Evolutionary conservation across 2,329 filamentous ascomycete species (phyloP), one percentile per base, ranked within the genome.

Genomic region (Eutypella sp.): DNA sequence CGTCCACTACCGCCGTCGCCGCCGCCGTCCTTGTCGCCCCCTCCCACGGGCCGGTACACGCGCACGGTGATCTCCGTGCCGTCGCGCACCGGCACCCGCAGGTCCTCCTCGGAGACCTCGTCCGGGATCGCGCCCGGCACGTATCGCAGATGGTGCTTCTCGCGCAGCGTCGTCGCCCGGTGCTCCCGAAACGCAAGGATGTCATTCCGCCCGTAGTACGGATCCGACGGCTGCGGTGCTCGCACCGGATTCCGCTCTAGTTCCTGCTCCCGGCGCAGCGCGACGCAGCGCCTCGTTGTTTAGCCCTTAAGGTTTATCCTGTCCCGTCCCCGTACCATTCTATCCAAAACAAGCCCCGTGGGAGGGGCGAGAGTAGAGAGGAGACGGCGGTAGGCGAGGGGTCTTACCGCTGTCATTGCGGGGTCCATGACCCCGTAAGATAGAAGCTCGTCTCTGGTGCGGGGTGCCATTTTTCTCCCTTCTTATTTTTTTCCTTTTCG

Each of bases 51-150:
- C 22, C 53, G 54, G 44, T 63, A 60, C 41, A 69, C 56, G 27
- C 64, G 61, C 22, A 65, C 52, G 1, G 48, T 58, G 49, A 63
- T 67, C 42, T 57, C 45, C 20, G 55, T 54, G 3, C 61, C 65
- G 39, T 67, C 64, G 7, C 64, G 56, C 53, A 65, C 59, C 4
- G 50, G 46, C 20, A 69, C 64, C 43, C 58, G 54, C 42, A 57
- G 58, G 37, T 65, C 60, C 29, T 58, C 55, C 43, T 62, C 57
- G n/a, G 41, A 38, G 7, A 61, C 58, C 37, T 56, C 47, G 5
- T 57, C 51, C 19, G 54, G 55, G 40, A 61, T 57, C 3, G 57
- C 52, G 1, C 55, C 53, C 2, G 59, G 55, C 1, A 60, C 22
- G n/a, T 56, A 57, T 11, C 59, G 56, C 44, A 59, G 55, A 29